These are phyloP conservation scores for Parmales sp. DNA, from an alignment of 108 stramenopile species.

Conservation along the genomic window DNA sequence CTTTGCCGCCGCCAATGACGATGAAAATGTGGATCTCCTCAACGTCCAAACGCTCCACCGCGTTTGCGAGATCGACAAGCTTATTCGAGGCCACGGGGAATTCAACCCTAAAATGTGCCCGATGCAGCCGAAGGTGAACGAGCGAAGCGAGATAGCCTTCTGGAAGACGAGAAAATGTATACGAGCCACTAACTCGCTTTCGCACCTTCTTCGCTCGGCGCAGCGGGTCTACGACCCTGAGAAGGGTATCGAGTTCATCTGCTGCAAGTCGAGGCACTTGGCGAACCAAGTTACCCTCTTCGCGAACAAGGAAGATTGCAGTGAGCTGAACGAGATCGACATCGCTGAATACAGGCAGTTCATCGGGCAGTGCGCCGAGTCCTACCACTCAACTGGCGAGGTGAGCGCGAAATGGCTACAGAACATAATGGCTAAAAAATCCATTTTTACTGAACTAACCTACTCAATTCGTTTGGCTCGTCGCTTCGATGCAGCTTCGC, in stretches of 20 bases:
- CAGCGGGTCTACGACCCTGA: no score
- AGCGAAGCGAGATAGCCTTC: neutral
- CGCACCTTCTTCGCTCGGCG: no score
- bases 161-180: neutral
- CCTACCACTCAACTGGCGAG: neutral
- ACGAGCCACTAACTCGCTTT: no score
- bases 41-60: neutral
- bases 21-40: no score
- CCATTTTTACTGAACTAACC: no score
- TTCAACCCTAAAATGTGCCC: conserved; percentile 6
- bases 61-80: neutral
- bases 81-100: neutral
- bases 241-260: no score
- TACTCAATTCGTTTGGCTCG: no score
- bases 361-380: neutral
- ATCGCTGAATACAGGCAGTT: neutral
- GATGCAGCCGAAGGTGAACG: neutral
- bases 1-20: no score
- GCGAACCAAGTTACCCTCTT: neutral
- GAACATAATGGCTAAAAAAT: no score
- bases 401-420: no score
- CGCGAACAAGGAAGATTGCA: neutral
- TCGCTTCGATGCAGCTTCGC: no score
- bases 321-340: neutral
- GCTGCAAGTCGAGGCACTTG: neutral